These are phyloP conservation scores for Podospora didyma DNA, from an alignment of 495 filamentous ascomycete genomes.

Conservation along the genomic window DNA sequence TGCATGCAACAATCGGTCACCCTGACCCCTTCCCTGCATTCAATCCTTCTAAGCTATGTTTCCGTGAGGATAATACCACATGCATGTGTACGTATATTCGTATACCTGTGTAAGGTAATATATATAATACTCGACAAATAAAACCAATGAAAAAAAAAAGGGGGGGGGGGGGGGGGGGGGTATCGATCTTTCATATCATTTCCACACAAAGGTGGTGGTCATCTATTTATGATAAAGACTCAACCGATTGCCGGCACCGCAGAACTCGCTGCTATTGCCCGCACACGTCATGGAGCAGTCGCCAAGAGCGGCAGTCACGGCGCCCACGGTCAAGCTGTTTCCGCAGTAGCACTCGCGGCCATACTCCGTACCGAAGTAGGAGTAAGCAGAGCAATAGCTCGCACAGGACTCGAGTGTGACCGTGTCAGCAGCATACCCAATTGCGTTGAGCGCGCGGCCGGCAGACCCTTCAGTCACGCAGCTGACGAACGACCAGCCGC, in stretches of 20 bases:
- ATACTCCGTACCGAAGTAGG: slow-evolving; percentile 39
- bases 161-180: no score
- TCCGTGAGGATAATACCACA: no score
- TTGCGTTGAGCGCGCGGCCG: slow-evolving; percentile 21
- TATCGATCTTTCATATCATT: no score
- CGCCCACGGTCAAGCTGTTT: slow-evolving; percentile 26
- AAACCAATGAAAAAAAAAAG: no score
- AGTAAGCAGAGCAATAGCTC: slow-evolving; percentile 28
- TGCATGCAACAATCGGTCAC: no score
- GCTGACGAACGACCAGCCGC: slow-evolving; percentile 27
- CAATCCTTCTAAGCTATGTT: no score
- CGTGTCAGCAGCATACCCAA: slow-evolving; percentile 10
- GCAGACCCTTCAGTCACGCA: slow-evolving; percentile 37
- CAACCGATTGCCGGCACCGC: slow-evolving; percentile 37
- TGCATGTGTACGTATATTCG: no score
- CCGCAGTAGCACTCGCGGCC: slow-evolving; percentile 37
- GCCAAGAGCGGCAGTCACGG: slow-evolving; percentile 10
- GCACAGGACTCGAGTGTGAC: slow-evolving; percentile 40
- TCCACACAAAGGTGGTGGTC: no score
- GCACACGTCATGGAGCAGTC: slow-evolving; percentile 40
- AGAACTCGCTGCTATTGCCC: slow-evolving; percentile 32
- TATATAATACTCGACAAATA: no score
- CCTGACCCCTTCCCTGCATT: no score
- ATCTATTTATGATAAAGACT: slow-evolving; percentile 14
- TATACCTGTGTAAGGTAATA: no score